phyloP scores from a whole-genome alignment of 164 flowering plant genomes.

The Dillenia suffruticosa region DNA sequence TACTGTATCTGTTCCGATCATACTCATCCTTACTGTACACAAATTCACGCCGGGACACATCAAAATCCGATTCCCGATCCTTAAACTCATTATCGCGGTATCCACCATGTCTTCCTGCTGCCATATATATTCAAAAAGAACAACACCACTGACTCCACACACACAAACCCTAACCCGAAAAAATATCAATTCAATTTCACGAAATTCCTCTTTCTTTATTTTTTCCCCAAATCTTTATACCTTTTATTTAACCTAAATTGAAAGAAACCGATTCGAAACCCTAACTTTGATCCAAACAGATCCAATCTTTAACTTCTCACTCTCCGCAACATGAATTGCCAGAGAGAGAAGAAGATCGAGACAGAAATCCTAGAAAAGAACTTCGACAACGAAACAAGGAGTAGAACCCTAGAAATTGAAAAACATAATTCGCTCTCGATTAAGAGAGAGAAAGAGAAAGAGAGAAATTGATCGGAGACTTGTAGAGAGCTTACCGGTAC shows the following conservation, averaged over 20 bases:
- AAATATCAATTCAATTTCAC: neutral
- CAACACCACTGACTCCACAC: slow-evolving; percentile 6
- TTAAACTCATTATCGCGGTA: slow-evolving; percentile 51
- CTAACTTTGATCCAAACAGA: neutral
- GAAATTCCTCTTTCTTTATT: neutral
- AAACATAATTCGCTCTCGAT: too few species aligned
- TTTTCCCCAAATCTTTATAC: too few species aligned
- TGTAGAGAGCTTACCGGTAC: too few species aligned
- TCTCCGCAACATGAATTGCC: too few species aligned
- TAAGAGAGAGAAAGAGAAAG: too few species aligned
- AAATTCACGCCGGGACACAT: slow-evolving; percentile 32
- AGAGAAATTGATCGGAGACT: too few species aligned
- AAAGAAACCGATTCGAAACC: neutral
- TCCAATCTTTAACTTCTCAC: too few species aligned
- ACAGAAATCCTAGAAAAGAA: too few species aligned
- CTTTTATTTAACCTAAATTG: neutral
- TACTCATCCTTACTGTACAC: slow-evolving; percentile 39
- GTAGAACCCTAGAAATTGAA: too few species aligned
- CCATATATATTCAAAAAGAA: slow-evolving; percentile 36
- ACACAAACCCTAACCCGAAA: slow-evolving; percentile 12
- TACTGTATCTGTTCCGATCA: slow-evolving; percentile 26
- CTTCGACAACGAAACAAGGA: too few species aligned
- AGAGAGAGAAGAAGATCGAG: too few species aligned
- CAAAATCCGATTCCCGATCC: slow-evolving; percentile 44
- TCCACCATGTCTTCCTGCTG: slow-evolving; percentile 66